These are phyloP conservation scores for Aspergillus phoenicis DNA, from an alignment of 2,329 filamentous ascomycete species.

Conservation along the genomic window DNA sequence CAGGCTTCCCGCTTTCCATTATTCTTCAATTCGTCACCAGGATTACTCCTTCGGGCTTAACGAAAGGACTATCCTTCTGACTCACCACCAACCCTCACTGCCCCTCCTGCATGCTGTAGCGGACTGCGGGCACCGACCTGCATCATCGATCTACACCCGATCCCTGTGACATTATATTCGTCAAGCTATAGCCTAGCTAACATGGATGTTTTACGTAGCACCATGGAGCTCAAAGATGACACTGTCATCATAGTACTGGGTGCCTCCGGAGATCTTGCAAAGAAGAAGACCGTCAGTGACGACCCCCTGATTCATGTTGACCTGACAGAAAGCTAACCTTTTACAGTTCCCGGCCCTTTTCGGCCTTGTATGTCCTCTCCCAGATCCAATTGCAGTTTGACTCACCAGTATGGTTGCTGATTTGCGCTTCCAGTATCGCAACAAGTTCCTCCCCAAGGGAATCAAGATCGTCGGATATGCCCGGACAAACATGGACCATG, in stretches of 20 bases:
- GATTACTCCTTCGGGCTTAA: neutral
- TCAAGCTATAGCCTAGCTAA: conserved; percentile 25
- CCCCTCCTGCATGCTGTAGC: conserved; percentile 4
- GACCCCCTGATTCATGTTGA: neutral
- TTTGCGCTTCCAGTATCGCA: conserved; percentile 72
- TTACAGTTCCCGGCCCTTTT: conserved; percentile 91
- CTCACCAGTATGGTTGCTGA: conserved; percentile 11
- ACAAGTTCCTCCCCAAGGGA: conserved; percentile 96
- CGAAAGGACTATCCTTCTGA: neutral
- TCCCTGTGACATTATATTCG: conserved; percentile 12
- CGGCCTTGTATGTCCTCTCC: conserved; percentile 73
- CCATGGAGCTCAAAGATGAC: conserved; percentile 96
- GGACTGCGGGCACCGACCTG: conserved; percentile 10
- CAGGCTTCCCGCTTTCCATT: neutral
- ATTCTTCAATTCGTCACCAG: conserved; percentile 1
- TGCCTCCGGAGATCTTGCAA: conserved; percentile 94
- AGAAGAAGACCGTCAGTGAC: conserved; percentile 92
- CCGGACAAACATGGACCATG: conserved; percentile 98
- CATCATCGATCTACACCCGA: conserved; percentile 5
- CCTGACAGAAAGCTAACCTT: neutral
- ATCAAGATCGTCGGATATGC: conserved; percentile 98
- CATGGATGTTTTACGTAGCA: conserved; percentile 58
- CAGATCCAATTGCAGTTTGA: neutral
- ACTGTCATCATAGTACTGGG: conserved; percentile 95
- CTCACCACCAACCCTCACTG: neutral